Evolutionary conservation across 768 basidiomycete genomes (phyloP), one percentile per base, ranked within the genome.

Genomic region (Amyloporia xantha): DNA sequence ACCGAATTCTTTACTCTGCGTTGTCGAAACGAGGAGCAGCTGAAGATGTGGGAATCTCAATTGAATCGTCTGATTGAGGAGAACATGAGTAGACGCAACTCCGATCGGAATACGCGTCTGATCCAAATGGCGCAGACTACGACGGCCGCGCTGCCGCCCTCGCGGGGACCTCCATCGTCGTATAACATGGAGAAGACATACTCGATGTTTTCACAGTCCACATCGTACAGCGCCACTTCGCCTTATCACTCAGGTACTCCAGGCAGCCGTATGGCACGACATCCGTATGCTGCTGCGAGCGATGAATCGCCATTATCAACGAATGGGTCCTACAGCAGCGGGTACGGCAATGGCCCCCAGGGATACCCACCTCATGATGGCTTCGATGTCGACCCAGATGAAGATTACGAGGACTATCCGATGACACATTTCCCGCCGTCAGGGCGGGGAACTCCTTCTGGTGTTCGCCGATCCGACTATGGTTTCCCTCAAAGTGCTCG

Each of bases 1-100:
- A 71, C 91, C 36, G 96, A 98, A 59, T 92, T 80, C 60, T 98
- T 99, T 68, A 91, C 93, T 23, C 77, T 99, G 45, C 88, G 91
- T 48, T 96, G 95, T 65, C 81, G 89, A 39, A 82, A 83, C 10
- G 91, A 97, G 61, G 96, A 97, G 58, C 90, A 92, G 58, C 79
- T 96, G 64, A 78, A 79, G 40, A 86, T 91, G 60, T 99, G 96
- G 96, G 90, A 96, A 62, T 73, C 80, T 13, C 81, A 84, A 51
- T 87, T 98, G 57, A 92, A 84, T 63, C 84, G 89, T 38, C 75
- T 98, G 27, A 92, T 97, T 62, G 79, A 79, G 56, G 83, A 83
- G 59, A 76, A 83, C 41, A 80, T 81, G n/a, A 76, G 71, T 51
- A 77, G 88, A 43, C 76, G 86, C 54, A 80, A 75, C 5, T 79